phyloP scores from a whole-genome alignment of 2,329 filamentous ascomycete species.

The Cercospora citrullina region DNA sequence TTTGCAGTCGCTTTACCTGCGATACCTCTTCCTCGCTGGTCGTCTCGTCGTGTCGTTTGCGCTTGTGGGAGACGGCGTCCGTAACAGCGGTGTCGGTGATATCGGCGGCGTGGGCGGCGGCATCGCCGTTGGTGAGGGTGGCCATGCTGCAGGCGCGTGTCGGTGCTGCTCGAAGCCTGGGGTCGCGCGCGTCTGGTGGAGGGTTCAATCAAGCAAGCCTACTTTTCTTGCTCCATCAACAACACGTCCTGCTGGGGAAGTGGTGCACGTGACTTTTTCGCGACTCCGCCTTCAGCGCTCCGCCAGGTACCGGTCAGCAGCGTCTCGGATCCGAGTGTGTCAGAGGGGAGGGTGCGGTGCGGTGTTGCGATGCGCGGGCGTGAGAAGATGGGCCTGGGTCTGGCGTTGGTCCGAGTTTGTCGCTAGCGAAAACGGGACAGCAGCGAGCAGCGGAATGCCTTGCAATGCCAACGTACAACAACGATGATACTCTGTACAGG shows the following conservation, averaged over 20 bases:
- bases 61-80: constrained; percentile 38
- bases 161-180: constrained; percentile 12
- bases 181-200: constrained; percentile 13
- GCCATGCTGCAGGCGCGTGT: constrained; percentile 27
- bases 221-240: constrained; percentile 1
- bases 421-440: background rate
- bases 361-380: background rate
- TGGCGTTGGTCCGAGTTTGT: constrained; percentile 7
- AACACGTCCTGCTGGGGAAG: background rate
- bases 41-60: constrained; percentile 46
- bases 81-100: constrained; percentile 11
- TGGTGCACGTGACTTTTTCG: constrained; percentile 2
- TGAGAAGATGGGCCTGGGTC: constrained; percentile 7
- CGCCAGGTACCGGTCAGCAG: background rate
- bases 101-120: constrained; percentile 11
- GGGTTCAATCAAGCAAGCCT: constrained; percentile 8
- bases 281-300: background rate
- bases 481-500: background rate
- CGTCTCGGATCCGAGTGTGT: background rate
- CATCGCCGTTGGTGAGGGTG: constrained; percentile 19
- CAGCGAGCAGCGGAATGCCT: background rate
- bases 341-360: background rate
- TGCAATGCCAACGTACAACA: background rate
- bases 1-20: constrained; percentile 37
- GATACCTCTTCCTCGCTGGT: constrained; percentile 37